phyloP scores from a whole-genome alignment of 2,329 filamentous ascomycete species.

The Colletotrichum destructivum region DNA sequence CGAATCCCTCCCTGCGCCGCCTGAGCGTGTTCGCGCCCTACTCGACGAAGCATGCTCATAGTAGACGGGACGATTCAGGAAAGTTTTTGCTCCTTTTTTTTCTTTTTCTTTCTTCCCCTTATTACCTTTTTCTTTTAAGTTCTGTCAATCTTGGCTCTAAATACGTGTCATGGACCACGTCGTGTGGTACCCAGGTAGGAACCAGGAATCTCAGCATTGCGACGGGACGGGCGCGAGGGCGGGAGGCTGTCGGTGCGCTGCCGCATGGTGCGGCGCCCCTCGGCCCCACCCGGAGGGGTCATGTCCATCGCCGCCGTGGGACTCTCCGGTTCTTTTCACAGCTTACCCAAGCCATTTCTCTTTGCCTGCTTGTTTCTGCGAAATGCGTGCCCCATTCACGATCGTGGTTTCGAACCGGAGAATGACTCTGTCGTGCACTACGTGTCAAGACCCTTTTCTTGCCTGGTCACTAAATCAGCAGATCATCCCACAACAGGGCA shows the following conservation, averaged over 20 bases:
- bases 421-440: neutral
- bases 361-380: neutral
- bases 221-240: neutral
- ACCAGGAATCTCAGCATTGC: neutral
- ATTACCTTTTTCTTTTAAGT: neutral
- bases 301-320: slow-evolving; percentile 1
- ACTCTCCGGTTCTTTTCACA: neutral
- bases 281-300: slow-evolving; percentile 5
- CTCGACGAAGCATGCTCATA: neutral
- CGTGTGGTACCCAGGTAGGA: too few relatives aligned
- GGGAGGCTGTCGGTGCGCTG: neutral
- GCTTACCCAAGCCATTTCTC: neutral
- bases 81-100: neutral
- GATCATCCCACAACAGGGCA: neutral
- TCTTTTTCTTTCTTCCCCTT: neutral
- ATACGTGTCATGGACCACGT: neutral
- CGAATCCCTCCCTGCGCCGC: neutral
- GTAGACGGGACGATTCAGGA: neutral
- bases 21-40: neutral
- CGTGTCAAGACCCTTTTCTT: neutral
- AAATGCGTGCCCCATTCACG: neutral
- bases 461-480: neutral
- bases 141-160: too few relatives aligned
- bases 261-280: neutral
- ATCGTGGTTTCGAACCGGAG: too few relatives aligned